Percentiles rank a stretch among this genome's conserved stretches.
phyloP scores from a whole-genome alignment of 2,329 filamentous ascomycete genomes.

The Colletotrichum chrysophilum region DNA sequence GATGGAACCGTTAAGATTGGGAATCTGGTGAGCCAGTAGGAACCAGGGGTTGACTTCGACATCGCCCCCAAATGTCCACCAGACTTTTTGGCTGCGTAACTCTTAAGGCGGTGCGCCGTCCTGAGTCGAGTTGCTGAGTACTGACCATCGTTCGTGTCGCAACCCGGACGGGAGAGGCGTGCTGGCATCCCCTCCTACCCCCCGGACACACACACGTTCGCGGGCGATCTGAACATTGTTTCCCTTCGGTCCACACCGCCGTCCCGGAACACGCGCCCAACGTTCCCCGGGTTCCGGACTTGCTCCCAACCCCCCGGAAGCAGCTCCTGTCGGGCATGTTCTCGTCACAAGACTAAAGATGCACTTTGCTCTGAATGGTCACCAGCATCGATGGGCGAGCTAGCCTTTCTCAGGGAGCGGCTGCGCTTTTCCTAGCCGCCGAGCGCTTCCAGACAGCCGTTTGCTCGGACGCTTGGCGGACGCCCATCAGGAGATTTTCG shows the following conservation, averaged over 20 bases:
- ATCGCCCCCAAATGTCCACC: background rate
- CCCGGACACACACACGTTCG: background rate
- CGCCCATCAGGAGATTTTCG: background rate
- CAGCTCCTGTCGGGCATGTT: background rate
- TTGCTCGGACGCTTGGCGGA: background rate
- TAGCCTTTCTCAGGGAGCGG: background rate
- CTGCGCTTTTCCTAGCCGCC: background rate
- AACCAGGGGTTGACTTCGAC: background rate
- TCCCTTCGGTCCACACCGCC: slow-evolving; percentile 1
- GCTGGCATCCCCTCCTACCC: background rate
- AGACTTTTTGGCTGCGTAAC: background rate
- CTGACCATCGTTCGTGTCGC: background rate
- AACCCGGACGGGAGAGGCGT: background rate
- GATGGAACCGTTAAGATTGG: background rate
- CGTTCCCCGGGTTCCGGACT: slow-evolving; percentile 7
- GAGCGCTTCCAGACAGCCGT: background rate
- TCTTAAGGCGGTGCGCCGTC: background rate
- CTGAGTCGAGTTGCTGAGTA: background rate
- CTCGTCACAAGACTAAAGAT: background rate
- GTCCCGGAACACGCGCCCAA: slow-evolving; percentile 5
- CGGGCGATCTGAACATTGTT: background rate
- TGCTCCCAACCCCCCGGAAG: background rate
- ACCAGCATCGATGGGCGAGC: background rate
- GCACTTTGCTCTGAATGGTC: background rate
- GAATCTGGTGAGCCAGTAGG: background rate